These are phyloP conservation scores for Vitis hybrid DNA, from an alignment of 177 flowering plant genomes.

Conservation along the genomic window DNA sequence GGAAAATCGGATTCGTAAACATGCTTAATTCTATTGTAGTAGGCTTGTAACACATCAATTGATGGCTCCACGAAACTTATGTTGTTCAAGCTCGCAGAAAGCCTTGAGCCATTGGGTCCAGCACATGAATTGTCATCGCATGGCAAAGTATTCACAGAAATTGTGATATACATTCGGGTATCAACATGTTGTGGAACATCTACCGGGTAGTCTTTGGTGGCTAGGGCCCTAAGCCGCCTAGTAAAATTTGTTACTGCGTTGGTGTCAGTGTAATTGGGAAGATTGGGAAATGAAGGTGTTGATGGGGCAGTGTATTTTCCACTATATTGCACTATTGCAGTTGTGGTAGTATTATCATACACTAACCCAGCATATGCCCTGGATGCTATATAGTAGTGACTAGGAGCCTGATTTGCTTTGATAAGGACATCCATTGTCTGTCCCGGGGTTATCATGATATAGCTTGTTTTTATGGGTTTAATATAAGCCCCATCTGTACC, in stretches of 20 bases:
- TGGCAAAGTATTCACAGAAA: slow-evolving; percentile 21
- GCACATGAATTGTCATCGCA: slow-evolving; percentile 26
- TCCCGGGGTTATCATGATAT: slow-evolving; percentile 42
- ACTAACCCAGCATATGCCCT: slow-evolving; percentile 8
- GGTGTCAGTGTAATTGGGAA: slow-evolving; percentile 22
- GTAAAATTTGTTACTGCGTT: slow-evolving; percentile 19
- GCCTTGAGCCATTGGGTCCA: slow-evolving; percentile 26
- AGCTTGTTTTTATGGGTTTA: slow-evolving; percentile 25
- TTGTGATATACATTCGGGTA: slow-evolving; percentile 13
- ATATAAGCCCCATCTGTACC: slow-evolving; percentile 38
- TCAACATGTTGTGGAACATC: slow-evolving; percentile 28
- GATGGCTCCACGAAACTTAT: slow-evolving; percentile 28
- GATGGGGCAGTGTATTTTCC: slow-evolving; percentile 15
- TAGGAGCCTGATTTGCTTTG: no score
- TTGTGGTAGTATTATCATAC: slow-evolving; percentile 33
- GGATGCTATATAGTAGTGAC: slow-evolving; percentile 39
- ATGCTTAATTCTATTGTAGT: slow-evolving; percentile 24
- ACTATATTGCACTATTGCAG: slow-evolving; percentile 29
- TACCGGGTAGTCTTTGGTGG: slow-evolving; percentile 23
- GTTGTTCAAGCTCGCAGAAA: slow-evolving; percentile 50
- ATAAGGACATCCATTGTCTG: slow-evolving; percentile 27
- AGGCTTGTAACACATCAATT: slow-evolving; percentile 31
- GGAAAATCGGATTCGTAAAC: slow-evolving; percentile 35
- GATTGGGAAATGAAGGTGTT: slow-evolving; percentile 16
- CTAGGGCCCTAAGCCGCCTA: slow-evolving; percentile 19